Conservation (phyloP, 805 yeast species). For the Tetrapisispora nanseiensis region DNA sequence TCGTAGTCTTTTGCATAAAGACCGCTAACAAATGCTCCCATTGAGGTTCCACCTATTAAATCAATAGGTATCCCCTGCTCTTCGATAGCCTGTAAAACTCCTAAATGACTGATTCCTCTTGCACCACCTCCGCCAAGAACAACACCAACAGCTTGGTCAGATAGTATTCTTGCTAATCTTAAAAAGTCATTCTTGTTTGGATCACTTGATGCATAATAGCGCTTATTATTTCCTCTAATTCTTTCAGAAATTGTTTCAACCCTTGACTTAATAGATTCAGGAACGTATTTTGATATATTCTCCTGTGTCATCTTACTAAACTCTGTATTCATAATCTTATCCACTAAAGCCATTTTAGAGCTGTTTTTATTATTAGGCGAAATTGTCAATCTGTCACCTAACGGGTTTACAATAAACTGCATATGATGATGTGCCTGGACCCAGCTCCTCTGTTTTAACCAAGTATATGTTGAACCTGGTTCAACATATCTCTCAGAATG, state of each 20-base stretch:
- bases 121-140: slow-evolving; percentile 99
- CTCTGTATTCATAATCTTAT: slow-evolving; percentile 24
- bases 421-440: slow-evolving; percentile 89
- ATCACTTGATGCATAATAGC: slow-evolving; percentile 25
- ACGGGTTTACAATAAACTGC: slow-evolving; percentile 38
- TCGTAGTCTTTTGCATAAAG: slow-evolving; percentile 88
- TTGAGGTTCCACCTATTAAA: slow-evolving; percentile 90
- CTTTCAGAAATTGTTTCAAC: slow-evolving; percentile 32
- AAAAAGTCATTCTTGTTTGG: slow-evolving; percentile 80
- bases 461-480: slow-evolving; percentile 74
- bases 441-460: slow-evolving; percentile 86
- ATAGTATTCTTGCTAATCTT: slow-evolving; percentile 77
- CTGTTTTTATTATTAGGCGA: slow-evolving; percentile 15
- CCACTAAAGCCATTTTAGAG: slow-evolving; percentile 15
- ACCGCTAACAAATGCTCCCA: slow-evolving; percentile 94
- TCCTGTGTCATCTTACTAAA: slow-evolving; percentile 26
- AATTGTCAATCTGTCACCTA: slow-evolving; percentile 13
- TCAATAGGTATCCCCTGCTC: slow-evolving; percentile 91
- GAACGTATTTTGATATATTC: slow-evolving; percentile 24
- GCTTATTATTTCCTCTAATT: slow-evolving; percentile 18
- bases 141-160: slow-evolving; percentile 89
- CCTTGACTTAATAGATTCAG: slow-evolving; percentile 28
- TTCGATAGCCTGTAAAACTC: slow-evolving; percentile 83
- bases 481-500: slow-evolving; percentile 76
- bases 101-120: slow-evolving; percentile 85